phyloP scores from a whole-genome alignment of 108 stramenopile species.

The Cyclotella choctawhatcheeana region DNA sequence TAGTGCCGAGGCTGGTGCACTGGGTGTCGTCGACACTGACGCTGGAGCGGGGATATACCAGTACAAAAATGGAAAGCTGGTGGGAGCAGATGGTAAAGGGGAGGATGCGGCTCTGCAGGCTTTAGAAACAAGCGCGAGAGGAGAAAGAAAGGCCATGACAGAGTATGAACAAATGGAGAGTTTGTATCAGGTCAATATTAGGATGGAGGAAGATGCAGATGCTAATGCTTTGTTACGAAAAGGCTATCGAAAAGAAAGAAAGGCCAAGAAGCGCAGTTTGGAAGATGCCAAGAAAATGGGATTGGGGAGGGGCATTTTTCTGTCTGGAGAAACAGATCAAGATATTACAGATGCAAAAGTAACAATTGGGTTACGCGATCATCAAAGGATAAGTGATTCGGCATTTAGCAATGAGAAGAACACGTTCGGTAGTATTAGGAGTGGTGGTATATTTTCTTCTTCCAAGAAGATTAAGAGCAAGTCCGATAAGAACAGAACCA shows the following conservation, averaged over 20 bases:
- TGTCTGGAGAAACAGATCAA: slow-evolving; percentile 29
- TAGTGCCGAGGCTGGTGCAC: slow-evolving; percentile 50
- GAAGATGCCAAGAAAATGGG: slow-evolving; percentile 54
- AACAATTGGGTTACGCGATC: slow-evolving; percentile 9
- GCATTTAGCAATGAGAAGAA: slow-evolving; percentile 26
- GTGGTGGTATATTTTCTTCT: slow-evolving; percentile 31
- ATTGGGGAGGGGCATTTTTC: slow-evolving; percentile 67
- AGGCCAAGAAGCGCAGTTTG: slow-evolving; percentile 56
- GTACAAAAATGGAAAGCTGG: slow-evolving; percentile 34
- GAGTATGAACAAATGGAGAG: slow-evolving; percentile 64
- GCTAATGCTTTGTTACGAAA: slow-evolving; percentile 70
- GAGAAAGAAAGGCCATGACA: slow-evolving; percentile 52
- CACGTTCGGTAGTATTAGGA: slow-evolving; percentile 15
- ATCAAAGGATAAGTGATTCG: not conserved
- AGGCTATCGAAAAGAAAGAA: slow-evolving; percentile 64
- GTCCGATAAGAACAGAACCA: not conserved
- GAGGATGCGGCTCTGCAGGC: slow-evolving; percentile 31
- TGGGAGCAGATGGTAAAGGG: slow-evolving; percentile 10
- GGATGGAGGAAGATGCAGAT: slow-evolving; percentile 61
- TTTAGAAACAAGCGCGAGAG: slow-evolving; percentile 53
- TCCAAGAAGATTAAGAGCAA: slow-evolving; percentile 2
- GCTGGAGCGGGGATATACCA: slow-evolving; percentile 45
- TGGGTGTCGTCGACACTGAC: slow-evolving; percentile 51
- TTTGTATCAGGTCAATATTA: slow-evolving; percentile 54
- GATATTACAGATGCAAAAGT: slow-evolving; percentile 40